Conservation (phyloP, 768 basidiomycete genomes). For the Naganishia onofrii region DNA sequence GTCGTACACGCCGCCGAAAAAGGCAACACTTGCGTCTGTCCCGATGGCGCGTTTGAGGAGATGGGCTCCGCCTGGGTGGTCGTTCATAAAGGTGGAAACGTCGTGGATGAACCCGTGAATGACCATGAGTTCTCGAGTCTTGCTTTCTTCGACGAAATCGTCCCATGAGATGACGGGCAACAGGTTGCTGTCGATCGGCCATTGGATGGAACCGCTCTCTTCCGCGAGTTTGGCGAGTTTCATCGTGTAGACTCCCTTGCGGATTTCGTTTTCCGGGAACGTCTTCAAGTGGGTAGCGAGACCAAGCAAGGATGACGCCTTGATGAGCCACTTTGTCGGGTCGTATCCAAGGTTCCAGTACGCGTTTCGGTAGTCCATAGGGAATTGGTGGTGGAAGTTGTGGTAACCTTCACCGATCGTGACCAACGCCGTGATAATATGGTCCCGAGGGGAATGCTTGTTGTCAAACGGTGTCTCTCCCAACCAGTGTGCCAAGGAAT, state of each 20-base stretch:
- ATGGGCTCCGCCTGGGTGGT: constrained; percentile 88
- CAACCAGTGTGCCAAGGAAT: constrained; percentile 94
- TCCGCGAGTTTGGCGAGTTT: constrained; percentile 79
- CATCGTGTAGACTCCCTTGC: constrained; percentile 91
- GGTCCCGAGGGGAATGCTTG: constrained; percentile 89
- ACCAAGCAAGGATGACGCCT: constrained; percentile 61
- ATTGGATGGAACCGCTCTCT: constrained; percentile 70
- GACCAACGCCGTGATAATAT: constrained; percentile 79
- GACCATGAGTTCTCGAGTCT: constrained; percentile 75
- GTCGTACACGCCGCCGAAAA: constrained; percentile 88
- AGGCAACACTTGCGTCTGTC: constrained; percentile 86
- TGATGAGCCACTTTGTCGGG: constrained; percentile 91
- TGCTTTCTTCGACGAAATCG: constrained; percentile 69
- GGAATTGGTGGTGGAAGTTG: constrained; percentile 98
- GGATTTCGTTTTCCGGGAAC: constrained; percentile 85
- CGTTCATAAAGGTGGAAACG: constrained; percentile 74
- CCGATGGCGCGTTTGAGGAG: constrained; percentile 79
- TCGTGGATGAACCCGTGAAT: constrained; percentile 93
- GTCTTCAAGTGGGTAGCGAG: constrained; percentile 76
- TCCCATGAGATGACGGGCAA: constrained; percentile 84
- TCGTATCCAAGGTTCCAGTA: constrained; percentile 93
- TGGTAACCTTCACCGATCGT: constrained; percentile 97
- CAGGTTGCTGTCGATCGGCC: constrained; percentile 74
- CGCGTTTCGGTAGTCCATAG: constrained; percentile 95
- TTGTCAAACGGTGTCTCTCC: constrained; percentile 90